Percentiles rank a stretch among this genome's conserved stretches.
Conservation (phyloP, 768 basidiomycete genomes). For the Hemileccinum impolitum region DNA sequence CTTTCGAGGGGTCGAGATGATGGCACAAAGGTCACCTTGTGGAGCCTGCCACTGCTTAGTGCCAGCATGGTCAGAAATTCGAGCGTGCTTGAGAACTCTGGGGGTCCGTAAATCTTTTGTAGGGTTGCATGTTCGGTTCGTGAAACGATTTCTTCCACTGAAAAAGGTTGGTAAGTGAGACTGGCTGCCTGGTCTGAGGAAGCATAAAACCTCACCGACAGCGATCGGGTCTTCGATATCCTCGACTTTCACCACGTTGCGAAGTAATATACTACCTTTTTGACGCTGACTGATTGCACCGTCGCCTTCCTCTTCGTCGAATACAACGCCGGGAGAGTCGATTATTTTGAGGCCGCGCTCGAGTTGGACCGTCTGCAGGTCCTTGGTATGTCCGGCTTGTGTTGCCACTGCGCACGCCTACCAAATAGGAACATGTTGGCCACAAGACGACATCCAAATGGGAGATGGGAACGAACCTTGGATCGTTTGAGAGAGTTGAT, state of each 20-base stretch:
- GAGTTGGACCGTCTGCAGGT: constrained; percentile 85
- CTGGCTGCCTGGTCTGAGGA: neutral
- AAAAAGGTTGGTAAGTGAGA: neutral
- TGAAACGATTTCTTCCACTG: constrained; percentile 83
- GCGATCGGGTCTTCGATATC: constrained; percentile 87
- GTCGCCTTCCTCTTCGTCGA: constrained; percentile 70
- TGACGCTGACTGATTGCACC: constrained; percentile 44
- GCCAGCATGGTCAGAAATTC: constrained; percentile 92
- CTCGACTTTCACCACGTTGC: constrained; percentile 90
- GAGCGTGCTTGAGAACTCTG: constrained; percentile 63
- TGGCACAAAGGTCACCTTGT: constrained; percentile 58
- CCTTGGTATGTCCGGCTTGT: constrained; percentile 91
- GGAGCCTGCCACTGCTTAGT: constrained; percentile 73
- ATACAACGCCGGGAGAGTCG: constrained; percentile 97
- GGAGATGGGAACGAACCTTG: constrained; percentile 48
- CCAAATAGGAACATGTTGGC: neutral
- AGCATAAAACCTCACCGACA: constrained; percentile 57
- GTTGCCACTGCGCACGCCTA: constrained; percentile 93
- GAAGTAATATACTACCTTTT: constrained; percentile 61
- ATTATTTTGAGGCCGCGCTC: constrained; percentile 91
- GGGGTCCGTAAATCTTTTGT: constrained; percentile 82
- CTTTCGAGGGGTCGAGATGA: neutral
- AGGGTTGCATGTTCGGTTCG: constrained; percentile 71
- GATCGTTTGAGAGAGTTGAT: constrained; percentile 90
- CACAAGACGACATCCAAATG: neutral